Evolutionary conservation across 805 yeast species (phyloP), one percentile per base, ranked within the genome.

Genomic region (Saccharomycopsis javanensis): DNA sequence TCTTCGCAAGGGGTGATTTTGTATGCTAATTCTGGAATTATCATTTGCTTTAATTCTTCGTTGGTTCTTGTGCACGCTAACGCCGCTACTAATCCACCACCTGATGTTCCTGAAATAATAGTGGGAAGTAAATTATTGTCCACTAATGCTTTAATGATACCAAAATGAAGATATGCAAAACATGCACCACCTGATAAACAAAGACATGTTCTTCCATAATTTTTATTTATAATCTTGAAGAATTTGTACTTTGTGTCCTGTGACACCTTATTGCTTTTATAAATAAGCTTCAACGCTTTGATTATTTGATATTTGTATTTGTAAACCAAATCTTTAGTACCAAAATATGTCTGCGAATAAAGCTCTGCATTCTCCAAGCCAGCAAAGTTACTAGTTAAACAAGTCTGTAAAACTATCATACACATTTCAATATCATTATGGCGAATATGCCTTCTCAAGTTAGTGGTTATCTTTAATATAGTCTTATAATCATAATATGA

Each of bases 111-210:
- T 35, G 87, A 79, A 7, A 87, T 73, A 37, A 86, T 83, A 4
- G 75, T 74, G 1, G 95, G 95, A 54, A 86, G 70, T 53, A 79
- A 69, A 66, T 83, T 85, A 57, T 79, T 78, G 58, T 87, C 90
- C 4, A 86, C 69, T 42, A 87, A 68, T 0, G 90, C 91, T 61
- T 82, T 83, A 28, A 86, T 76, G 2, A 86, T 79, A 2, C 95
- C 95, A 69, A 85, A 83, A 68, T 86, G 95, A 33, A 83, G 80
- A 63, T 85, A 83, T 1, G 91, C 81, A 67, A 86, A 87, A 31
- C 86, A 79, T 1, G 90, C 95, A 25, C 94, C 95, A 3, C 95
- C 94, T 57, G 86, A 79, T 28, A 86, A 72, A 61, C 88, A 82
- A 15, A 86, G 70, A 0, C 92, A 90, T 0, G 89, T 75, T 58